Evolutionary conservation across 805 yeast species (phyloP).

Genomic region (Peterozyma toletana): DNA sequence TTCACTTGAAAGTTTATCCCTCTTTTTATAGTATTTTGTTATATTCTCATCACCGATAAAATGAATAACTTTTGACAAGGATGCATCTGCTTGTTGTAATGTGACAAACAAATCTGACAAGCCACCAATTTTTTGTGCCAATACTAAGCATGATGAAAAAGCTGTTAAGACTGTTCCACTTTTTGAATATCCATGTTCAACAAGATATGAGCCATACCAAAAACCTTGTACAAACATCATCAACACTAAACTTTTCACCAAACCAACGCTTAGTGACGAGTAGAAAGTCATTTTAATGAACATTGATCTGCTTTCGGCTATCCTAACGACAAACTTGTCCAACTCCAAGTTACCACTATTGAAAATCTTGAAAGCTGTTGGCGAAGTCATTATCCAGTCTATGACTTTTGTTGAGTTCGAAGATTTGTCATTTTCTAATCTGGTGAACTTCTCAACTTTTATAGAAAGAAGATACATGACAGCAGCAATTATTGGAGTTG

Average conservation of each 20-base stretch:
- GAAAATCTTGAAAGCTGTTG: conserved; percentile 53
- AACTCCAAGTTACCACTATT: conserved; percentile 50
- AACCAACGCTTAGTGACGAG: conserved; percentile 47
- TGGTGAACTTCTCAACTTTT: conserved; percentile 40
- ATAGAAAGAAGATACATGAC: conserved; percentile 44
- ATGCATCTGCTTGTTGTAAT: conserved; percentile 68
- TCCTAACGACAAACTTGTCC: conserved; percentile 27
- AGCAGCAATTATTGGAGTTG: conserved; percentile 59
- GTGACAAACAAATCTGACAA: conserved; percentile 50
- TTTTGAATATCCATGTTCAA: conserved; percentile 37
- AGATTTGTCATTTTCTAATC: conserved; percentile 48
- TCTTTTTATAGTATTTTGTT: neutral
- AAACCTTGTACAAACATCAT: conserved; percentile 86
- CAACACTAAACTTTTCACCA: conserved; percentile 49
- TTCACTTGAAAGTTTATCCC: neutral
- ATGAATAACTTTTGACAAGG: conserved; percentile 41
- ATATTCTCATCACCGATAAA: conserved; percentile 23
- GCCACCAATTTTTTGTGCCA: conserved; percentile 55
- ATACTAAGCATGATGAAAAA: conserved; percentile 70
- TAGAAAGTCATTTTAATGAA: conserved; percentile 39
- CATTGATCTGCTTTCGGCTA: conserved; percentile 24
- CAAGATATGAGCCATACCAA: conserved; percentile 79
- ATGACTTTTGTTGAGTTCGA: conserved; percentile 51
- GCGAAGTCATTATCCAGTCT: conserved; percentile 63
- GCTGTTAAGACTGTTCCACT: conserved; percentile 73